phyloP scores from a whole-genome alignment of 495 filamentous ascomycete genomes.

The Penicillium macrosclerotiorum region DNA sequence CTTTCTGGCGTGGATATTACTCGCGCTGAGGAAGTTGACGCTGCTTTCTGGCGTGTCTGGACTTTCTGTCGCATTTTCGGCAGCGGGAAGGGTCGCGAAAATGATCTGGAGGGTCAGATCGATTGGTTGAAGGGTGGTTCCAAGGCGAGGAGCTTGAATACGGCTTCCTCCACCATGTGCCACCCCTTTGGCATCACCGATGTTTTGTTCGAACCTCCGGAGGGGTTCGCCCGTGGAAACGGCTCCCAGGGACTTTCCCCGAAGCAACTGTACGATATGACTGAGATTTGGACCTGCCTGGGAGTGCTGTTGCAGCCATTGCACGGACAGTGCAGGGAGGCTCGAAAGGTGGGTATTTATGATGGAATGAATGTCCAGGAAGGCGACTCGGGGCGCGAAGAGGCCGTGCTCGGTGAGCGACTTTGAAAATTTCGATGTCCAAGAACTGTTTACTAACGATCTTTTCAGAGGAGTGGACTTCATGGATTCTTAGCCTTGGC shows the following conservation, averaged over 20 bases:
- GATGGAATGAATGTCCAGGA: constrained; percentile 43
- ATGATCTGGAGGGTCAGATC: constrained; percentile 60
- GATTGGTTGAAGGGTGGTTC: constrained; percentile 63
- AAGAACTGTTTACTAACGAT: constrained; percentile 32
- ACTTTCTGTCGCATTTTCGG: constrained; percentile 69
- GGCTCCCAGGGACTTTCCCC: constrained; percentile 47
- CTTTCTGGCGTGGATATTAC: constrained; percentile 50
- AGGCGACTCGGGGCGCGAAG: constrained; percentile 53
- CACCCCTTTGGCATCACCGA: constrained; percentile 52
- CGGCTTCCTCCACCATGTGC: constrained; percentile 34
- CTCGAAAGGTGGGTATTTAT: constrained; percentile 56
- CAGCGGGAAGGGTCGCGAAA: constrained; percentile 55
- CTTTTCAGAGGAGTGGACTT: constrained; percentile 60
- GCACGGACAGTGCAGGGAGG: constrained; percentile 55
- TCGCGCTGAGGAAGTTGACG: constrained; percentile 55
- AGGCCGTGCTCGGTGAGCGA: constrained; percentile 51
- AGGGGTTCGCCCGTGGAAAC: constrained; percentile 61
- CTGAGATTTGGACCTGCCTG: constrained; percentile 65
- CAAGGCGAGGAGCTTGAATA: constrained; percentile 38
- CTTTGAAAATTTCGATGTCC: too few species aligned
- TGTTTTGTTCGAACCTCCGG: constrained; percentile 55
- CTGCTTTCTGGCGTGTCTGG: constrained; percentile 69
- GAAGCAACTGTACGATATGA: constrained; percentile 62
- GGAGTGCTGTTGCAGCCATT: constrained; percentile 56
- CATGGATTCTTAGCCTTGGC: constrained; percentile 59